Evolutionary conservation across 2,329 filamentous ascomycete genomes (phyloP), one percentile per base, ranked within the genome.

Genomic region (Coleophoma eucalyptorum): DNA sequence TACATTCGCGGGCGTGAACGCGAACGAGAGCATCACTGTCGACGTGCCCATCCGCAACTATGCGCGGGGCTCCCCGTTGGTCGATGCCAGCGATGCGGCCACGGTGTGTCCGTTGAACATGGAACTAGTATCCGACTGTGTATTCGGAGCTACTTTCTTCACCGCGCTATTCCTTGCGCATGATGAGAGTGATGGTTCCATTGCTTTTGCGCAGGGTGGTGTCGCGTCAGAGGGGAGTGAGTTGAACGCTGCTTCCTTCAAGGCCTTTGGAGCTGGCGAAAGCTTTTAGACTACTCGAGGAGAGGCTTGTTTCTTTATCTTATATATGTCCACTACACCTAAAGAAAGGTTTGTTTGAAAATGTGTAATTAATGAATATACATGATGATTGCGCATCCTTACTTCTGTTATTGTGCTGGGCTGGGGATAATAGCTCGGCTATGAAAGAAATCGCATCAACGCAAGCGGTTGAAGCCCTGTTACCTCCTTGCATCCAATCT

Each of bases 171-270:
- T 67, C 56, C 61, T 67, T 19, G 65, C 65, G 7, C 61, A 65
- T 38, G 62, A 68, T 48, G 68, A 70, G 44, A 61, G 59, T 46
- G 50, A 57, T 12, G 54, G 52, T 20, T 58, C 65, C 48, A 56
- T 69, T 43, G 63, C 62, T 1, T 52, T 69, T 32, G 68, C 67
- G 4, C 63, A 69, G 53, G 67, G 67, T 10, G 67, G 62, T 5
- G 57, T 69, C 12, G 61, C 59, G 1, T 55, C 59, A 49, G 48
- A 48, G 7, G 64, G 63, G 4, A 32, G 21, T n/a, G 54, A 43
- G 1, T 42, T 54, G 8, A 38, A 53, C 31, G 31, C 11, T 8
- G 26, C 33, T 21, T 16, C 48, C 11, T 42, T 57, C 35, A 41
- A 48, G 37, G 43, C 50, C 5, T 37, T 56, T 51, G 51, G 35